Conservation (phyloP, 176 grass and related monocot genomes). For the Ensete glaucum region DNA sequence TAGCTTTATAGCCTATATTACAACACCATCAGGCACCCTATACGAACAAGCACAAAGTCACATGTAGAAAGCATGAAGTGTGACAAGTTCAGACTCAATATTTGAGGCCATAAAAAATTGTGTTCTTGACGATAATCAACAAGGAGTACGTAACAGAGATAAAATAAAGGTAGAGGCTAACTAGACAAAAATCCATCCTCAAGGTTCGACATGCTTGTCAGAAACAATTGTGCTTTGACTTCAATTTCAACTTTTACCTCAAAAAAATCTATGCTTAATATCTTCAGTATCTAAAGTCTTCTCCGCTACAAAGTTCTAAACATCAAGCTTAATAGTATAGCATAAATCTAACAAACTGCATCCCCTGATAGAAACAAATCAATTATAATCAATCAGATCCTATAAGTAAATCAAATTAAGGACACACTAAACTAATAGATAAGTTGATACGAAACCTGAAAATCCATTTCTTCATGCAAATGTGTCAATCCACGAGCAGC, state of each 20-base stretch:
- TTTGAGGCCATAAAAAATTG: too few relatives aligned
- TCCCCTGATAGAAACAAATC: background rate
- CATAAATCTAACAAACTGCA: background rate
- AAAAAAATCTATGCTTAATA: background rate
- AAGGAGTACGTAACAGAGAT: too few relatives aligned
- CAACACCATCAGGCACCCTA: too few relatives aligned
- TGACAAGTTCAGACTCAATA: too few relatives aligned
- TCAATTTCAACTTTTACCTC: background rate
- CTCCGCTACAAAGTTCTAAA: background rate
- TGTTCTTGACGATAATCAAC: too few relatives aligned
- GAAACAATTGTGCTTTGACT: background rate
- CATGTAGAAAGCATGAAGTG: too few relatives aligned
- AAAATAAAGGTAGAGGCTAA: too few relatives aligned
- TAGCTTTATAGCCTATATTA: too few relatives aligned
- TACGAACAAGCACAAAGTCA: too few relatives aligned
- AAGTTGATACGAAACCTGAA: constrained; percentile 46
- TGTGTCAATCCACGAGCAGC: constrained; percentile 74
- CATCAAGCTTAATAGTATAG: background rate
- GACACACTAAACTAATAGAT: background rate
- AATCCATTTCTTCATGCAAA: constrained; percentile 97
- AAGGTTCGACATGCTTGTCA: background rate
- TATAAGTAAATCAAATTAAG: background rate
- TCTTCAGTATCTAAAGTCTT: background rate
- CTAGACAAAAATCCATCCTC: too few relatives aligned
- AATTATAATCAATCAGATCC: background rate